Evolutionary conservation across 1,139 yeast genomes (phyloP).

Genomic region (Arxiozyma heterogenica): DNA sequence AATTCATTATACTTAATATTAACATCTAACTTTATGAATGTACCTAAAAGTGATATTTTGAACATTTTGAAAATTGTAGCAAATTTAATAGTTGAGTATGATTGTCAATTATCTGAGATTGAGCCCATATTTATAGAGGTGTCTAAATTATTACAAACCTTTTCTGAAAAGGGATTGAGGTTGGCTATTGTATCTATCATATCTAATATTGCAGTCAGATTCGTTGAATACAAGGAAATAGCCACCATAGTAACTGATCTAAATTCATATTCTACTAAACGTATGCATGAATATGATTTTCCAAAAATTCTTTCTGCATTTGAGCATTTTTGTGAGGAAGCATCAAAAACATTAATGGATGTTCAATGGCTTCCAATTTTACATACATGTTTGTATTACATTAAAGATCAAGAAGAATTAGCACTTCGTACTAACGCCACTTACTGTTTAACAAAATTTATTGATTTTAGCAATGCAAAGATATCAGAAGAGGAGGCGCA

Average conservation of each 20-base stretch:
- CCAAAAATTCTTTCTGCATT: constrained; percentile 65
- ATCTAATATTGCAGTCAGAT: constrained; percentile 47
- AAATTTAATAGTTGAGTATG: constrained; percentile 43
- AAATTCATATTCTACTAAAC: constrained; percentile 55
- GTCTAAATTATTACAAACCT: constrained; percentile 51
- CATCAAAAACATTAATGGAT: constrained; percentile 38
- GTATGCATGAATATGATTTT: constrained; percentile 72
- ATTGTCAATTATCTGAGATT: constrained; percentile 47
- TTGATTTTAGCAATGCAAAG: constrained; percentile 46
- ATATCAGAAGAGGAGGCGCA: constrained; percentile 32
- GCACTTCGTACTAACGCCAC: constrained; percentile 76
- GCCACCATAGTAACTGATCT: constrained; percentile 50
- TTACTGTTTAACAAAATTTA: constrained; percentile 52
- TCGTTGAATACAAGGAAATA: constrained; percentile 38
- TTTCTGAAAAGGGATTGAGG: constrained; percentile 54
- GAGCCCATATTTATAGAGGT: constrained; percentile 45
- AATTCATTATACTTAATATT: constrained; percentile 53
- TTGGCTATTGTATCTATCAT: constrained; percentile 52
- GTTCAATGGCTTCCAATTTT: constrained; percentile 76
- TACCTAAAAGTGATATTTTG: constrained; percentile 47
- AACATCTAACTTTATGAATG: constrained; percentile 50
- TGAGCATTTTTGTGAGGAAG: constrained; percentile 50
- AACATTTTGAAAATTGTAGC: constrained; percentile 53
- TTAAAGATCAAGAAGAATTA: constrained; percentile 72
- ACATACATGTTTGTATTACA: constrained; percentile 56